A percentile compares a stretch with the other conserved stretches of the same genome.
phyloP scores from a whole-genome alignment of 805 yeast genomes.

The Komagataella ulmi region DNA sequence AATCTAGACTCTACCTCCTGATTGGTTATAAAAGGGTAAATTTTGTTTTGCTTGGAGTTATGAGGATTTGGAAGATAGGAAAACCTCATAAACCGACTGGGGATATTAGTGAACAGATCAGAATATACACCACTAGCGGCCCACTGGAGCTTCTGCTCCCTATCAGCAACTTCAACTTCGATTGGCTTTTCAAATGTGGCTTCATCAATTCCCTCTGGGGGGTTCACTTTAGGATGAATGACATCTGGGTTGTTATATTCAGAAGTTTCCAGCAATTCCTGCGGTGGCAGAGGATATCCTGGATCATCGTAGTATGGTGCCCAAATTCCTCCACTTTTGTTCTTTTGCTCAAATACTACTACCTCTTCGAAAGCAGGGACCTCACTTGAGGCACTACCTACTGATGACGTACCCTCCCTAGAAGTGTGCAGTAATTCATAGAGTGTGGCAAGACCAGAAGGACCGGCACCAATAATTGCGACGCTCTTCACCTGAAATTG shows the following conservation, averaged over 20 bases:
- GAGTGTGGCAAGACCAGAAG: conserved; percentile 15
- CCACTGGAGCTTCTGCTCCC: conserved; percentile 16
- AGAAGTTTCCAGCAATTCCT: conserved; percentile 3
- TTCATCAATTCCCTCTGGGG: conserved; percentile 10
- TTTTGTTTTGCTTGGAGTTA: background rate
- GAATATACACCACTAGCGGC: conserved; percentile 22
- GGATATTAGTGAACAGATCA: conserved; percentile 27
- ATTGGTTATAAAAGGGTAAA: background rate
- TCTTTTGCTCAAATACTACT: conserved; percentile 25
- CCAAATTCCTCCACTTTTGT: conserved; percentile 28
- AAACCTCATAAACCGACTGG: conserved; percentile 22
- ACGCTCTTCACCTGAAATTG: conserved; percentile 10
- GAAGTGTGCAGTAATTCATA: conserved; percentile 17
- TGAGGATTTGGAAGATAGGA: conserved; percentile 10
- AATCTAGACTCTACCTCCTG: conserved; percentile 6
- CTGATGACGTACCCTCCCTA: conserved; percentile 13
- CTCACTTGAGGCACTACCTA: conserved; percentile 3
- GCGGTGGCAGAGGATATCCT: conserved; percentile 10
- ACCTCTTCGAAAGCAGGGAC: conserved; percentile 19
- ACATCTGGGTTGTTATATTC: conserved; percentile 5
- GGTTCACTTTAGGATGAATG: conserved; percentile 4
- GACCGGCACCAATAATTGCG: conserved; percentile 21
- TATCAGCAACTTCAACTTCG: conserved; percentile 3
- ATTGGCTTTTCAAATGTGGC: conserved; percentile 20
- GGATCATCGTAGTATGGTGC: conserved; percentile 6